A percentile compares a stretch with the other conserved stretches of the same genome.
These are phyloP conservation scores for Chlamydomonas sphaeroides DNA, from an alignment of 139 green algal species.

Conservation along the genomic window DNA sequence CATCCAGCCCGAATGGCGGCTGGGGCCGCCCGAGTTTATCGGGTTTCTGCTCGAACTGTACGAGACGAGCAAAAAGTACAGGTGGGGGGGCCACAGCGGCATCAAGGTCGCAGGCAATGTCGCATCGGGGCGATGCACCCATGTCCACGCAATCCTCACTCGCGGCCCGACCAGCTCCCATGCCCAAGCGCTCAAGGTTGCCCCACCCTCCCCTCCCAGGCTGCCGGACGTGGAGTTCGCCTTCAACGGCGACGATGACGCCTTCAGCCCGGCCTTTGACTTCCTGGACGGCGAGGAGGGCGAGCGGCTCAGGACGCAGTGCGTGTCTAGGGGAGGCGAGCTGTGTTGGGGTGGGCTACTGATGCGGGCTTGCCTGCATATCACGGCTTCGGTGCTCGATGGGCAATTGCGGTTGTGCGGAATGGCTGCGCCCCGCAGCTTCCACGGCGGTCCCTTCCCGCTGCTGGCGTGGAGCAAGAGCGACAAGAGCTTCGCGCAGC, in stretches of 20 bases:
- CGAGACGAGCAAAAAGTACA: conserved; percentile 27
- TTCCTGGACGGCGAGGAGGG: too few species aligned
- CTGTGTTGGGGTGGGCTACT: too few species aligned
- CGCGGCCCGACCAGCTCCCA: too few species aligned
- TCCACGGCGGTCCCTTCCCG: conserved; percentile 32
- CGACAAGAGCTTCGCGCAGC: background rate
- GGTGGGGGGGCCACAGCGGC: too few species aligned
- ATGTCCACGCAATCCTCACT: background rate
- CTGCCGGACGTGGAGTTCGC: conserved; percentile 30
- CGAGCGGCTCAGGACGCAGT: too few species aligned
- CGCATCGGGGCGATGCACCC: background rate
- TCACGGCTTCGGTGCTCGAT: too few species aligned
- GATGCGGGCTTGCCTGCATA: too few species aligned
- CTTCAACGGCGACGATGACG: conserved; percentile 25
- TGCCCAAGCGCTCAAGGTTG: too few species aligned
- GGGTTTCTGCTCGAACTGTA: conserved; percentile 37
- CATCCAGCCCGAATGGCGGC: conserved; percentile 19
- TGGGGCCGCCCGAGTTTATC: conserved; percentile 2
- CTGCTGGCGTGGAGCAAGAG: conserved; percentile 29
- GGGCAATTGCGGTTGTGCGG: too few species aligned
- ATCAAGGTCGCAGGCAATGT: too few species aligned
- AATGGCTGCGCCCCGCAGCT: conserved; percentile 14
- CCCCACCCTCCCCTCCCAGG: too few species aligned
- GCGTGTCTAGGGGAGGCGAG: too few species aligned
- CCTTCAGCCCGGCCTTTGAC: conserved; percentile 5